Percentiles rank a stretch among this genome's conserved stretches.
Conservation (phyloP, 2,329 filamentous ascomycete genomes). For the Diplodia corticola region DNA sequence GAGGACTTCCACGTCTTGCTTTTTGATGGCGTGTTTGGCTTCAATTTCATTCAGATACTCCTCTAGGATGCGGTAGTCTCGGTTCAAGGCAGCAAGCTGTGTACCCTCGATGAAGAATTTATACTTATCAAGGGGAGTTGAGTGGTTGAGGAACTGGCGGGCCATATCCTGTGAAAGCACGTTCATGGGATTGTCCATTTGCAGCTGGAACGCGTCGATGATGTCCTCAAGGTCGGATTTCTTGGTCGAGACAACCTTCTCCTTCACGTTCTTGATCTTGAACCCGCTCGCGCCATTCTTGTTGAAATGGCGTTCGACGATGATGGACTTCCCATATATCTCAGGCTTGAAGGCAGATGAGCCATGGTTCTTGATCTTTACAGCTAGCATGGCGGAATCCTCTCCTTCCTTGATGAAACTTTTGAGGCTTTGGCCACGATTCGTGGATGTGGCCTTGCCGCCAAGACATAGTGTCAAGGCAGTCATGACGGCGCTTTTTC, state of each 20-base stretch:
- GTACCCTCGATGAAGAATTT: conserved; percentile 95
- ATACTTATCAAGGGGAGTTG: conserved; percentile 83
- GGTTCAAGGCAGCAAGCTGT: conserved; percentile 86
- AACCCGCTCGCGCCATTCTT: conserved; percentile 75
- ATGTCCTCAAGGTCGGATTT: conserved; percentile 89
- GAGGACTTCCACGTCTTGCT: conserved; percentile 65
- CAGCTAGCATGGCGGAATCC: conserved; percentile 36
- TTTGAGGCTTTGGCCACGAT: conserved; percentile 86
- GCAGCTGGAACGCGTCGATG: conserved; percentile 86
- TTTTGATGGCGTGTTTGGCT: conserved; percentile 56
- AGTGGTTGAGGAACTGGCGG: conserved; percentile 85
- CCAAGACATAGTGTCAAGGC: conserved; percentile 93
- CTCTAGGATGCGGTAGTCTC: conserved; percentile 83
- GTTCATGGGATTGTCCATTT: conserved; percentile 96
- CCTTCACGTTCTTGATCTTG: conserved; percentile 75
- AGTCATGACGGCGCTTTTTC: conserved; percentile 93
- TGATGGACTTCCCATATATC: conserved; percentile 79
- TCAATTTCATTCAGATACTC: conserved; percentile 75
- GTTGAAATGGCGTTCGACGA: conserved; percentile 87
- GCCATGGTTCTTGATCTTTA: conserved; percentile 89
- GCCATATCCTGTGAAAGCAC: conserved; percentile 95
- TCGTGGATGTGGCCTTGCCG: conserved; percentile 88
- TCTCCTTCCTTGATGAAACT: conserved; percentile 80
- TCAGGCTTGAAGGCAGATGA: conserved; percentile 80
- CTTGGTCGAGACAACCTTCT: conserved; percentile 74